Base-by-base conservation (phyloP, 768 basidiomycete species). In the Paxillus ammoniavirescens region DNA sequence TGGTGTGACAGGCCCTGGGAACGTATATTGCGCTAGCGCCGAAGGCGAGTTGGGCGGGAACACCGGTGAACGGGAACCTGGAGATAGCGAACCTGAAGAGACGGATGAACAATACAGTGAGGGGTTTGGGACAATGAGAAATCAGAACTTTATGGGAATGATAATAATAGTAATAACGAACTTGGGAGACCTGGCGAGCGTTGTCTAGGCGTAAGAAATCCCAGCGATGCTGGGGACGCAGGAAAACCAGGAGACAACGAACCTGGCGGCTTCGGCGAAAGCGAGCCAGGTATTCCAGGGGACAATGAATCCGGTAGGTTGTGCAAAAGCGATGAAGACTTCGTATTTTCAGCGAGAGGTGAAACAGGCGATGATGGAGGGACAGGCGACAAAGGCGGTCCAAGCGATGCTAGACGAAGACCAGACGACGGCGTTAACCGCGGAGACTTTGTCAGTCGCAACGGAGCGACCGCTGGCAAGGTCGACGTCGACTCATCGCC, bases 401-500 rank as follows among this genome's bases (percentile, higher is more conserved):
- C 26, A 26, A 26, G 26, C 26, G 61, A 62, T 8, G 54, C 51
- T 8, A 58, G 60, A 37, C 55, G 52, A 31, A 52, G 30, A 44
- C 57, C 41, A 43, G 61, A 51, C 7, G 59, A 67, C 3, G 58
- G 54, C 2, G 63, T 31, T 23, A 57, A 43, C n/a, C 57, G 59
- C 10, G 68, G 65, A 0, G 62, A 57, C 57, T 72, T 70, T 49
- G 52, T 53, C 17, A 70, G 33, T 10, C 68, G 61, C 0, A 70
- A 44, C 0, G 68, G 68, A 8, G 70, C 65, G 2, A 69, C 56
- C 0, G 33, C 28, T 0, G 67, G 47, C 1, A 62, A 55, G 1
- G 47, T 38, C 23, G 53, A 18, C 13, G 45, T n/a, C 5, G 33
- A n/a, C 13, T 8, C 3, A 17, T 44, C 1, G 7, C 40, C 37